These are phyloP conservation scores for Lachancea dasiensis DNA, from an alignment of 805 yeast genomes.

Conservation along the genomic window DNA sequence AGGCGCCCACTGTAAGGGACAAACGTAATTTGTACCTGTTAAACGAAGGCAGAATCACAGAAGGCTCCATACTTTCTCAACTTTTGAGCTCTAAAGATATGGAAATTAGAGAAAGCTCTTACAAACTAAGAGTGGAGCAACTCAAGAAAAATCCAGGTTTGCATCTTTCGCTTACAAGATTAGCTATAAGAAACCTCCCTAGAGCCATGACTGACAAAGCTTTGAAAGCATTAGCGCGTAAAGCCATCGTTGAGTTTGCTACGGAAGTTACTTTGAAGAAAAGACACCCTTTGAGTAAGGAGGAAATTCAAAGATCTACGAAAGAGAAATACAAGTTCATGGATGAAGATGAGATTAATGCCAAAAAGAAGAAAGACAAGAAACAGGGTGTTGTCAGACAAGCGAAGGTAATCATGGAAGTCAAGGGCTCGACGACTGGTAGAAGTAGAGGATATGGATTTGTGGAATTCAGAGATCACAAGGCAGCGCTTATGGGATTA, in stretches of 20 bases:
- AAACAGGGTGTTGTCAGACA: constrained; percentile 89
- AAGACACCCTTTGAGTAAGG: constrained; percentile 84
- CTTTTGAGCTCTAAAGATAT: constrained; percentile 64
- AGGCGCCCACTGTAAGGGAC: constrained; percentile 73
- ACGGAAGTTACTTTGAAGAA: constrained; percentile 68
- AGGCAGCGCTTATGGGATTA: constrained; percentile 87
- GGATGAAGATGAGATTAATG: constrained; percentile 35
- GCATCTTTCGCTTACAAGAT: constrained; percentile 89
- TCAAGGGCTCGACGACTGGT: constrained; percentile 79
- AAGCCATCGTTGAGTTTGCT: constrained; percentile 92
- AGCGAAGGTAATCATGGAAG: constrained; percentile 88
- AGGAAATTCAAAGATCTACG: constrained; percentile 76
- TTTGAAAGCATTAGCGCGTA: constrained; percentile 85
- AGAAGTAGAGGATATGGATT: constrained; percentile 97
- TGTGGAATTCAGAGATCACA: constrained; percentile 87
- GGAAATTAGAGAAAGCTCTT: constrained; percentile 84
- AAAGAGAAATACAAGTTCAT: constrained; percentile 49
- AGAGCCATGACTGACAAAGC: constrained; percentile 86
- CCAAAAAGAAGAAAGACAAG: constrained; percentile 50
- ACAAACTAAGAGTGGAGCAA: constrained; percentile 79
- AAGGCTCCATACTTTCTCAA: constrained; percentile 71
- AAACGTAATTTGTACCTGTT: constrained; percentile 77
- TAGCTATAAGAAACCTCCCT: constrained; percentile 91
- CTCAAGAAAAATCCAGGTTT: constrained; percentile 84
- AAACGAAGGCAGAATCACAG: constrained; percentile 89